Evolutionary conservation across 352 stramenopile genomes (phyloP), one percentile per base, ranked within the genome.

Genomic region (Albugo laibachii): DNA sequence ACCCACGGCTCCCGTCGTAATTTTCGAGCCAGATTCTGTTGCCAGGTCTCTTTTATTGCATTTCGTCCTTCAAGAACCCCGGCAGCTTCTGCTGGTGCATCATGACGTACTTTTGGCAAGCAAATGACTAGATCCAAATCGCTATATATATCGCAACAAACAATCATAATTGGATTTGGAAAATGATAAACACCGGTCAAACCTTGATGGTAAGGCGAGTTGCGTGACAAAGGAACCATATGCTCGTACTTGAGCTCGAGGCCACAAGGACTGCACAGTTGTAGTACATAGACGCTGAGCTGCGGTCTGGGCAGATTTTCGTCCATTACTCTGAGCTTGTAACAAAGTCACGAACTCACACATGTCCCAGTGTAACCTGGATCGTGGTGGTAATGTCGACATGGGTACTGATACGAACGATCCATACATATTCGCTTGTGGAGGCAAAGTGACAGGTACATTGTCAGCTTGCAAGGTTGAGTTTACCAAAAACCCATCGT

Each of bases 71-170:
- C 94, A 31, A 98, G 57, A 41, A 96, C 86, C 27, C 94, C 94
- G 34, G 93, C 92, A 16, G 93, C 89, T 41, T 95, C 80, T 11
- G 94, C 93, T 35, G 88, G 91, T 10, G 88, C 89, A 61, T 97
- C 93, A 19, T 77, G 76, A 15, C 79, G 86, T n/a, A 98, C 93
- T 54, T 97, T 97, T 27, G 94, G 94, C n/a, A 98, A 67, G 52
- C 91, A 96, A 44, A 98, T 95, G 5, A 98, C 92, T 37, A 98
- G 69, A 58, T 98, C 94, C 13, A 98, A 65, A 64, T 98, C 94
- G 41, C 92, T 67, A 47, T 49, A n/a, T 47, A 31, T 31, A n/a
- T 8, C 24, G 2, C 50, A 18, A 24, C 1, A 50, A 18, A 31
- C 1, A 21, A 59, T 14, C n/a, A n/a, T n/a, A n/a, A n/a, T 48